Evolutionary conservation across 768 basidiomycete genomes (phyloP), one percentile per base, ranked within the genome.

Genomic region (Lyophyllum decastes): DNA sequence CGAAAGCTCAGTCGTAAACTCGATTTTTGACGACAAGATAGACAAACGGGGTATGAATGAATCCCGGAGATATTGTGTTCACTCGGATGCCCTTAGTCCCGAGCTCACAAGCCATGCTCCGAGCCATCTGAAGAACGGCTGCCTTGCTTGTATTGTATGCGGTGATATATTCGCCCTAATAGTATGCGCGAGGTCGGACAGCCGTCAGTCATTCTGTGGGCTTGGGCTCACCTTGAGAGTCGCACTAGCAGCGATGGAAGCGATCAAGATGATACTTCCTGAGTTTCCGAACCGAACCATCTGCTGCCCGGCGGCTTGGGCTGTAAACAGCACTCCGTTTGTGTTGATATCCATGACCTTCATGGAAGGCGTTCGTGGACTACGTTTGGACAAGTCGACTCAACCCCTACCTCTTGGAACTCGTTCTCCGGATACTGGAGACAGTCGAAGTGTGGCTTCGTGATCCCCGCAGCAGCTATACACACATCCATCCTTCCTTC

Each of bases 61-160:
- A 81, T 11, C 90, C 89, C 0, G 89, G 89, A 22, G 89, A 91
- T 47, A 92, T 75, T 10, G 85, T 78, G 68, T 92, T 92, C 54
- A 90, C 88, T 0, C 90, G 80, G 52, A 92, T 90, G 4, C 76
- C 72, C 66, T 84, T 73, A 43, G 66, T 72, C 1, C 87, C 90
- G 0, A 92, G 78, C 64, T 92, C 90, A 65, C 88, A 89, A 4
- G 89, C 90, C 87, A 90, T 86, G 68, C 84, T 89, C 50, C 90
- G 81, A 2, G 76, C 84, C 86, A 90, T 89, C 70, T 91, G 90
- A 40, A 90, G 70, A 17, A 92, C 87, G 8, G 83, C 89, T 1
- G 85, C 81, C 71, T 92, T 91, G 72, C 86, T 88, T 48, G 82
- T 78, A 70, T 90, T 89, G 72, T 92, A 92, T 12, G 86, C 81